Evolutionary conservation across 306 rosid genomes (phyloP).

Genomic region (Cucurbita ficifolia): DNA sequence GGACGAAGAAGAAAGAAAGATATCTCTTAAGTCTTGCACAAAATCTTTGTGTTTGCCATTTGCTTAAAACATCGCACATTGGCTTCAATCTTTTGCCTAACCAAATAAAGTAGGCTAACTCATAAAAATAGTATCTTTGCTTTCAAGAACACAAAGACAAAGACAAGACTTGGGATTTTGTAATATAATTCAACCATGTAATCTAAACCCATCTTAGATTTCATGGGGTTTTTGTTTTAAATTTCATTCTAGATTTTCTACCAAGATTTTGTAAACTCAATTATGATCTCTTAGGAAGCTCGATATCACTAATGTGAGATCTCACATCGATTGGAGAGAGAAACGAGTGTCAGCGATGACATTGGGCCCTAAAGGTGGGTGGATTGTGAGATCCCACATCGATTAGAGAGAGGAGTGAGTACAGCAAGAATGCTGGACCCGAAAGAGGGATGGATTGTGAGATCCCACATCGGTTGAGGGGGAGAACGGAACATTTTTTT

Average conservation of each 20-base stretch:
- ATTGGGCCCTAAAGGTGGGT: no score
- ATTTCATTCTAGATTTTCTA: neutral
- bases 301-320: no score
- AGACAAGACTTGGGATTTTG: slow-evolving; percentile 3
- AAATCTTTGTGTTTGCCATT: neutral
- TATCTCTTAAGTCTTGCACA: neutral
- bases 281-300: neutral
- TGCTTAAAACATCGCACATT: neutral
- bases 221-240: neutral
- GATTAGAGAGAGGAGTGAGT: no score
- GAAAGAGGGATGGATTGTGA: no score
- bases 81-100: neutral
- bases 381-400: no score
- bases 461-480: no score
- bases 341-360: no score
- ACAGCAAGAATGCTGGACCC: no score
- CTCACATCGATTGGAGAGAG: no score
- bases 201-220: neutral
- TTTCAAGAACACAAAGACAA: neutral
- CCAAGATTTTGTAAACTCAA: neutral
- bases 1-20: neutral
- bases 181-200: neutral
- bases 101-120: neutral
- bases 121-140: neutral
- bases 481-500: no score